A percentile compares a stretch with the other conserved stretches of the same genome.
These are phyloP conservation scores for Trichoderma citrinoviride DNA, from an alignment of 2,329 filamentous ascomycete species.

Conservation along the genomic window DNA sequence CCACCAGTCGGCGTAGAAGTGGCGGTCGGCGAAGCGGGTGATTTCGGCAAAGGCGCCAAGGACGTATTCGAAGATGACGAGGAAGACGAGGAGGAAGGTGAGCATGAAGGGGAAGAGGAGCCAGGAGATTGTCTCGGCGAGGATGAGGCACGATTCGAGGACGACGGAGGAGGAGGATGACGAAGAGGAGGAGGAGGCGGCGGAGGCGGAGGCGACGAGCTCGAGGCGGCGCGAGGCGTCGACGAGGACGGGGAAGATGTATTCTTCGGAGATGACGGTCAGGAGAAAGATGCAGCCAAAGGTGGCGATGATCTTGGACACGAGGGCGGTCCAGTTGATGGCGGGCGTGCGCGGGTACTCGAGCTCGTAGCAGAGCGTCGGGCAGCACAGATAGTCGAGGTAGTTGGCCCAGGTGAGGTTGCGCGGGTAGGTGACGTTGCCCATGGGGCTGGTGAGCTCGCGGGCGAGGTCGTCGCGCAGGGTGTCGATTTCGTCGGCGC, in stretches of 20 bases:
- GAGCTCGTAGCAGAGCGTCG: slow-evolving; percentile 95
- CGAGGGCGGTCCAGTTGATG: slow-evolving; percentile 77
- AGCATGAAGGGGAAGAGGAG: slow-evolving; percentile 97
- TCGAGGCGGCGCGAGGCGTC: slow-evolving; percentile 62
- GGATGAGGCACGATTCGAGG: slow-evolving; percentile 70
- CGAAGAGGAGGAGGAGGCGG: slow-evolving; percentile 52
- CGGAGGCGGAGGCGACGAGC: slow-evolving; percentile 26
- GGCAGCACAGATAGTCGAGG: slow-evolving; percentile 82
- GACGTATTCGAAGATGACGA: slow-evolving; percentile 97
- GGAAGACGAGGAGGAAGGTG: slow-evolving; percentile 89
- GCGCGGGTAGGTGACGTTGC: slow-evolving; percentile 82
- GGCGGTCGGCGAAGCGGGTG: slow-evolving; percentile 86
- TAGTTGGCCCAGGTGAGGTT: slow-evolving; percentile 86
- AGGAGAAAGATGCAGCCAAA: slow-evolving; percentile 97
- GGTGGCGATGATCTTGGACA: slow-evolving; percentile 81
- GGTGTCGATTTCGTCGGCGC: slow-evolving; percentile 56
- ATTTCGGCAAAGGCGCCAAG: slow-evolving; percentile 94
- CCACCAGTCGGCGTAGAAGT: slow-evolving; percentile 84
- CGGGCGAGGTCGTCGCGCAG: slow-evolving; percentile 84
- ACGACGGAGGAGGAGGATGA: slow-evolving; percentile 34
- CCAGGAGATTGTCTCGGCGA: slow-evolving; percentile 86
- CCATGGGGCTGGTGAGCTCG: slow-evolving; percentile 87
- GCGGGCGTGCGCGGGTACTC: slow-evolving; percentile 80
- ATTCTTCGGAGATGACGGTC: slow-evolving; percentile 88
- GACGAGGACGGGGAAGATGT: slow-evolving; percentile 84